Evolutionary conservation across 2,329 filamentous ascomycete species (phyloP), one percentile per base, ranked within the genome.

Genomic region (Pyrenochaeta sp.): DNA sequence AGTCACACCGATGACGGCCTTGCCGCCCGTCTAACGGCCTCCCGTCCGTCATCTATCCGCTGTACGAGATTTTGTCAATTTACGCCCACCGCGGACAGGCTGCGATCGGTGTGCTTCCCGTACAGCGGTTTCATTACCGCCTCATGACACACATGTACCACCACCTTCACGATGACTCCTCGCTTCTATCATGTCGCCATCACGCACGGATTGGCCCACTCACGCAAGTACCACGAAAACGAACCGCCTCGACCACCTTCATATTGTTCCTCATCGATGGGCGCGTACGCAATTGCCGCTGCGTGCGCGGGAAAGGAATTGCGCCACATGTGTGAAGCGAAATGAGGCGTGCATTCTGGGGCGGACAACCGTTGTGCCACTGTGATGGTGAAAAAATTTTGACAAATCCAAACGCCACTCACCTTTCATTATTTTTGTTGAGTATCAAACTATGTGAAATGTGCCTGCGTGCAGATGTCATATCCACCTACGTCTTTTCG

Each of bases 1-100:
- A 48, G 47, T 59, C 63, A 61, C 56, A 67, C 59, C 59, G 65
- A 66, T 67, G 19, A 61, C 50, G 40, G 57, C 43, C 37, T 40
- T 50, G 39, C 43, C 45, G 56, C 42, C 56, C 52, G 56, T 55
- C 56, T 51, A 49, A 58, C 57, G 57, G 50, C 55, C 59, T 56
- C 47, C 58, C 50, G 43, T 43, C 43, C 54, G 54, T 56, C 40
- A 52, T 54, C 66, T 62, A 62, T 50, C 60, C 57, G 60, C 49
- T 56, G 51, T 52, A 43, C 24, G 19, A 45, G 45, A 44, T 45
- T 54, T 37, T 12, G 51, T 44, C 47, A 51, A 52, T 50, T 49
- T 52, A 27, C 52, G 40, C 25, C 27, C 12, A 30, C 28, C 28
- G 28, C 28, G n/a, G n/a, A 36, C 44, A 34, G n/a, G 27, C 7